These are phyloP conservation scores for Capsella bursapastoris DNA, from an alignment of 345 rosid genomes.

Conservation along the genomic window DNA sequence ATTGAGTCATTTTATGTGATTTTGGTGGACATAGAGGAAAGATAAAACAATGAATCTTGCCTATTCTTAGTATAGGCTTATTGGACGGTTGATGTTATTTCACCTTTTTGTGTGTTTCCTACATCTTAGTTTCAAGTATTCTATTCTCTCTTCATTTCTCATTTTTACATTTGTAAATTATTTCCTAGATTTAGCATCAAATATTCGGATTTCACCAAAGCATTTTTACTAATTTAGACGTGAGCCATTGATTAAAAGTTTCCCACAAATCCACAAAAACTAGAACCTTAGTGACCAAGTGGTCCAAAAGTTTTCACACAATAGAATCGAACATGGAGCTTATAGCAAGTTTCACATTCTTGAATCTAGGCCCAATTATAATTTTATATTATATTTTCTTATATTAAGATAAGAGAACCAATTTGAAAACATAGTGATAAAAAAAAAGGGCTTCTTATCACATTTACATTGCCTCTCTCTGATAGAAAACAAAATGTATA, in stretches of 20 bases:
- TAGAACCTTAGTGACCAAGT: too few relatives aligned
- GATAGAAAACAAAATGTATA: conserved; percentile 10
- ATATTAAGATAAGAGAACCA: neutral
- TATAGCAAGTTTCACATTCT: neutral
- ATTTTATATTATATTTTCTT: neutral
- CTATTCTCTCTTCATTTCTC: conserved; percentile 8
- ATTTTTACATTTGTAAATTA: neutral
- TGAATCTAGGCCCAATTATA: neutral
- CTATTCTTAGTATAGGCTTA: conserved; percentile 35
- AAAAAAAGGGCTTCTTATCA: neutral
- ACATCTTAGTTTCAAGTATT: conserved; percentile 12
- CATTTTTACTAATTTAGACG: neutral
- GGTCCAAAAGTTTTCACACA: too few relatives aligned
- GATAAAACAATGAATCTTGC: conserved; percentile 18
- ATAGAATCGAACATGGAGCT: too few relatives aligned
- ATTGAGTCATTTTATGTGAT: conserved; percentile 15
- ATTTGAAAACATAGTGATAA: neutral
- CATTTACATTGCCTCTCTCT: conserved; percentile 21
- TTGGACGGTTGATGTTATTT: conserved; percentile 31
- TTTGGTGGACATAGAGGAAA: conserved; percentile 31
- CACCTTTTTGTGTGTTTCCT: neutral
- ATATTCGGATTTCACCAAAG: neutral
- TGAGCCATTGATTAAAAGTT: neutral
- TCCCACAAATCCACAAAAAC: neutral
- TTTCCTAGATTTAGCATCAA: neutral